Conservation (phyloP, 2,329 filamentous ascomycete genomes). For the Ophiostoma ulmi region DNA sequence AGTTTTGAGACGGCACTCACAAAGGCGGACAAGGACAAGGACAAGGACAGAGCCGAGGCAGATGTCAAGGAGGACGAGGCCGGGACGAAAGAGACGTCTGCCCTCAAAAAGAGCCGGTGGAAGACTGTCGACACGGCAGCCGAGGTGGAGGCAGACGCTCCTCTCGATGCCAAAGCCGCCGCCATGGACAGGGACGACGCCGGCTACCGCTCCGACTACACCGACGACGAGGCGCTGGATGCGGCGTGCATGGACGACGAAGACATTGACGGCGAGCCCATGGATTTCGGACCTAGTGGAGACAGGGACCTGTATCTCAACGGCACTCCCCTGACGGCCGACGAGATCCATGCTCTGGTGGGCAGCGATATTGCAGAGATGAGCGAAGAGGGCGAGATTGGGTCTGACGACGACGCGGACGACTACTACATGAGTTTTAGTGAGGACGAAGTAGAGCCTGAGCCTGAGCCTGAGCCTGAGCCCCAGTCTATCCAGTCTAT, state of each 20-base stretch:
- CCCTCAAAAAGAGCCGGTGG: constrained; percentile 43
- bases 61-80: constrained; percentile 5
- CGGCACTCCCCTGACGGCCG: constrained; percentile 36
- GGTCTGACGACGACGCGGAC: constrained; percentile 14
- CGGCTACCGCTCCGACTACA: constrained; percentile 27
- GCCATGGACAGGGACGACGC: constrained; percentile 23
- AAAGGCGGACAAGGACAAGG: constrained; percentile 34
- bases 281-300: constrained; percentile 37
- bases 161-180: too few species aligned
- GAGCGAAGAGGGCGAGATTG: constrained; percentile 29
- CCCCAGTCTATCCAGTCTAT: not conserved
- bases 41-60: not conserved
- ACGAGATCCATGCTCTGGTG: constrained; percentile 30
- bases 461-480: not conserved
- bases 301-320: constrained; percentile 27
- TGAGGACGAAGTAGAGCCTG: constrained; percentile 11
- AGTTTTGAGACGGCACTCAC: constrained; percentile 66
- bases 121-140: constrained; percentile 44
- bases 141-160: not conserved
- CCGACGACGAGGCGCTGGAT: constrained; percentile 42
- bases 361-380: constrained; percentile 22
- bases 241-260: constrained; percentile 45
- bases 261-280: constrained; percentile 40
- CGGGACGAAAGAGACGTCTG: constrained; percentile 21
- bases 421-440: constrained; percentile 21